Base-by-base conservation (phyloP, 2,329 filamentous ascomycete genomes). In the Calcarisporium arbuscula region DNA sequence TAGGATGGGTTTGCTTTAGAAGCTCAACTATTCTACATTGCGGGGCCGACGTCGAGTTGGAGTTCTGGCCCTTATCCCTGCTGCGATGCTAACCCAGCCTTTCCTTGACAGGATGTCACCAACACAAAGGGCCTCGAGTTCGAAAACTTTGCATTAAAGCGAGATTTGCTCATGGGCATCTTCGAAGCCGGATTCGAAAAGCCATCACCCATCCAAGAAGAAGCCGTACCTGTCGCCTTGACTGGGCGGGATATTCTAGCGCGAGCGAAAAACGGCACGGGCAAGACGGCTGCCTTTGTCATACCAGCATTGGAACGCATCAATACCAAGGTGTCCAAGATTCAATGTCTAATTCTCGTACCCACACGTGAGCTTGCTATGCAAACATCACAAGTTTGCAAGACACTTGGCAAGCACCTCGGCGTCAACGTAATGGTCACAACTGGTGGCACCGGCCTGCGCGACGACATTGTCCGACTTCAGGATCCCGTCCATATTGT, bases 401-500 rank as follows among this genome's bases (percentile, higher is more conserved):
- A 96, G 72, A 95, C 83, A 10, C 77, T 98, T 30, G 94, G 94
- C 44, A 96, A 98, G 65, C 89, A 98, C 57, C 80, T 98, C 26
- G 88, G 88, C 38, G 75, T 98, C 64, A 96, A 98, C 55, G 90
- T 98, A 54, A 98, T 98, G 94, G 94, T 98, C 48, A 95, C 90
- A 30, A 98, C 94, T 17, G 92, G 92, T 62, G 92, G 92, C 52
- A 96, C 92, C 27, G 85, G 86, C 18, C 71, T 98, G 37, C 87
- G 92, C 56, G 92, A 98, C 61, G 92, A 98, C 59, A 98, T 98
- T 56, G 80, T 98, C 50, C 87, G 92, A 54, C 68, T 98, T 49
- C 85, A 87, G 63, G 90, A 98, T 48, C 75, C 90, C 34, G 90
- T 98, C 49, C 92, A 98, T 66, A 90, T 98, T 58, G 85, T 98